Evolutionary conservation across 805 yeast species (phyloP).

Genomic region (Sugiyamaella marilandica): DNA sequence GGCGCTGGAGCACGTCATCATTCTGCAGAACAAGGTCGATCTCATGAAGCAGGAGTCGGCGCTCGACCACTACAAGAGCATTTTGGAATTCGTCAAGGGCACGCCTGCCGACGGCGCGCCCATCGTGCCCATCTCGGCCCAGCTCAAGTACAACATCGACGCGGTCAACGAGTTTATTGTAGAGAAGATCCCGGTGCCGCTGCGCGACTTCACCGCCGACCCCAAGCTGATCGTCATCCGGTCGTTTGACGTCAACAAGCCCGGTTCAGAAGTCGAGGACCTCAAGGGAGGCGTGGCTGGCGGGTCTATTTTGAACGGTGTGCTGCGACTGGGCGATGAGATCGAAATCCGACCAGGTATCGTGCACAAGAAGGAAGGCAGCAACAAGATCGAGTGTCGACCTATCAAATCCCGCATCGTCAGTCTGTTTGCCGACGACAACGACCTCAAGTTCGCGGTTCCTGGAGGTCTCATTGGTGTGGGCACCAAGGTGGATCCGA

Average conservation of each 20-base stretch:
- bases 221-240: conserved; percentile 96
- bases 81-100: conserved; percentile 88
- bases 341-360: conserved; percentile 99
- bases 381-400: conserved; percentile 83
- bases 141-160: conserved; percentile 95
- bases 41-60: conserved; percentile 97
- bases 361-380: conserved; percentile 81
- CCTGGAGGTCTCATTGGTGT: conserved; percentile 99
- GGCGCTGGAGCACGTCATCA: conserved; percentile 95
- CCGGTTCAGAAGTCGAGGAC: conserved; percentile 96
- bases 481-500: conserved; percentile 98
- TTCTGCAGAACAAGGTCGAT: conserved; percentile 96
- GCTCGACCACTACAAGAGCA: conserved; percentile 89
- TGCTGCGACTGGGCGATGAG: conserved; percentile 94
- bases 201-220: conserved; percentile 88
- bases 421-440: conserved; percentile 94
- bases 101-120: conserved; percentile 99
- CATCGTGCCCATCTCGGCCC: conserved; percentile 97
- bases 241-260: conserved; percentile 97
- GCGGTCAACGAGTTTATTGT: conserved; percentile 97
- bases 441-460: conserved; percentile 96
- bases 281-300: conserved; percentile 99
- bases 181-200: conserved; percentile 91
- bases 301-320: conserved; percentile 97
- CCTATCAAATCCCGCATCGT: conserved; percentile 94